phyloP scores from a whole-genome alignment of 2,329 filamentous ascomycete species.

The Immersiporthe knoxdaviesiana region DNA sequence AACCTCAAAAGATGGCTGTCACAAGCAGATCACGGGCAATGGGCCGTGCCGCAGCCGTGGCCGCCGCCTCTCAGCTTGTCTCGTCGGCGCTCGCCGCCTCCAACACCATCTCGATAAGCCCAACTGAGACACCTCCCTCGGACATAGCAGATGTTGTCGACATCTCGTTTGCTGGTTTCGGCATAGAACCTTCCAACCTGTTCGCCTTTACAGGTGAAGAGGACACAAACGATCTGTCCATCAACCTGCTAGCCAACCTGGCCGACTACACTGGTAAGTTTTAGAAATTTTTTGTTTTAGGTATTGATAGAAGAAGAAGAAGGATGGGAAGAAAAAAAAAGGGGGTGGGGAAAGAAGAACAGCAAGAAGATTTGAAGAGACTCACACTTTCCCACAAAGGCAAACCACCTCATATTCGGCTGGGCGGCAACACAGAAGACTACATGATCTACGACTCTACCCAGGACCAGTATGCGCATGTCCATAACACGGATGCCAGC shows the following conservation, averaged over 20 bases:
- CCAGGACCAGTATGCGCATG: constrained; percentile 42
- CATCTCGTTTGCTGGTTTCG: constrained; percentile 52
- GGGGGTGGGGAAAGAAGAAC: no score
- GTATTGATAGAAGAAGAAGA: neutral
- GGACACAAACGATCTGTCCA: constrained; percentile 46
- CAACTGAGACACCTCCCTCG: constrained; percentile 21
- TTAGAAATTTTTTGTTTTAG: constrained; percentile 28
- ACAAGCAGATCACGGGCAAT: constrained; percentile 20
- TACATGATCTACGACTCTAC: constrained; percentile 49
- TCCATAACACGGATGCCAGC: constrained; percentile 42
- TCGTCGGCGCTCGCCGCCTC: constrained; percentile 24
- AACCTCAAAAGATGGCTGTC: constrained; percentile 17
- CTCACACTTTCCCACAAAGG: constrained; percentile 34
- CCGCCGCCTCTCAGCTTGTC: constrained; percentile 16
- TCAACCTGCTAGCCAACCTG: constrained; percentile 53
- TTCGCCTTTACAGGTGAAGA: constrained; percentile 53
- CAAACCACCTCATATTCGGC: constrained; percentile 50
- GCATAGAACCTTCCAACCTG: constrained; percentile 56
- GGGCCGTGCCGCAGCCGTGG: constrained; percentile 16
- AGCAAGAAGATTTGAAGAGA: no score
- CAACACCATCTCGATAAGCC: constrained; percentile 15
- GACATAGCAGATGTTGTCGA: constrained; percentile 35
- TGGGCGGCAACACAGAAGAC: constrained; percentile 56
- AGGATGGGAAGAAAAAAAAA: neutral
- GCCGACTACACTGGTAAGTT: constrained; percentile 52